These are phyloP conservation scores for Lepidium aucheri DNA, from an alignment of 345 rosid genomes.

Conservation along the genomic window DNA sequence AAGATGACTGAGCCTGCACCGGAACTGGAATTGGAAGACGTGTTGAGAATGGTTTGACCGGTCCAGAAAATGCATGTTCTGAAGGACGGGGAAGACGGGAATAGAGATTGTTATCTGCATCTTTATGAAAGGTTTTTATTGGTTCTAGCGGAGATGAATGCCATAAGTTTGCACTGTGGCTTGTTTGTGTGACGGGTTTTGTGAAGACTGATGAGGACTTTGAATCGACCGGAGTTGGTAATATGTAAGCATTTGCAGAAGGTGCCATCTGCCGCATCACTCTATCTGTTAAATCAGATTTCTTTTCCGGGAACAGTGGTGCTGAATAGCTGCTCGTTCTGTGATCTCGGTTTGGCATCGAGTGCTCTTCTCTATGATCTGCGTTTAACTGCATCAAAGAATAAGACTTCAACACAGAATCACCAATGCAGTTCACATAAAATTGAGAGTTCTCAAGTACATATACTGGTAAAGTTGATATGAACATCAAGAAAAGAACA, in stretches of 20 bases:
- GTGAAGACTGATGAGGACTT: constrained; percentile 36
- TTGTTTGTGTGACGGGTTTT: constrained; percentile 32
- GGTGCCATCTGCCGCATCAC: constrained; percentile 38
- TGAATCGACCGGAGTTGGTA: constrained; percentile 72
- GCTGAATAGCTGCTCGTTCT: constrained; percentile 71
- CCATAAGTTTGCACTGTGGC: constrained; percentile 36
- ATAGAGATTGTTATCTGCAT: constrained; percentile 20
- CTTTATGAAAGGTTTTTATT: constrained; percentile 46
- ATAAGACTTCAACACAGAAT: neutral
- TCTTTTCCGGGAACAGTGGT: constrained; percentile 65
- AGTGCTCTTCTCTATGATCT: constrained; percentile 11
- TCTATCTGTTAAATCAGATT: constrained; percentile 48
- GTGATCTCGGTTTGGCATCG: constrained; percentile 14
- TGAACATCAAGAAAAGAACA: neutral
- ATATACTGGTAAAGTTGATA: neutral
- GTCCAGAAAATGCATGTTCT: constrained; percentile 69
- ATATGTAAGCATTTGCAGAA: constrained; percentile 48
- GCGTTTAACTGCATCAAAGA: constrained; percentile 15
- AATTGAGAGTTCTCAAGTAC: neutral
- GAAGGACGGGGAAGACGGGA: constrained; percentile 63
- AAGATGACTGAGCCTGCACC: constrained; percentile 31
- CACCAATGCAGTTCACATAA: neutral
- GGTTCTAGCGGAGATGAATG: constrained; percentile 83
- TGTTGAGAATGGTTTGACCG: constrained; percentile 49
- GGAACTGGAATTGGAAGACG: constrained; percentile 23